Evolutionary conservation across 768 basidiomycete species (phyloP), one percentile per base, ranked within the genome.

Genomic region (Auricularia auricula-judae): DNA sequence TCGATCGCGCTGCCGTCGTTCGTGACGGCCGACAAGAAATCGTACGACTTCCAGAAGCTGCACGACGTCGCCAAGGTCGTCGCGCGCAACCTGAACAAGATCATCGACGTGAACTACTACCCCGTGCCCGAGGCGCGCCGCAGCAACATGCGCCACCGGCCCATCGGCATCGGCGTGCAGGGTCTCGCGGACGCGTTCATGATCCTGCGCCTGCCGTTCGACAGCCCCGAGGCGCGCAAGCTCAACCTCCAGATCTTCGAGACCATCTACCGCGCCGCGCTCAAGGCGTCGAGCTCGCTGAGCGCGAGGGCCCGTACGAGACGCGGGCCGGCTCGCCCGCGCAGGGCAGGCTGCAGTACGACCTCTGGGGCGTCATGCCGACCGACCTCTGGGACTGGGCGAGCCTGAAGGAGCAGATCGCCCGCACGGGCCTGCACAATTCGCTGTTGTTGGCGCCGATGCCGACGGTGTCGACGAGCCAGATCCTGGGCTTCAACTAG

Each of bases 141-240:
- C 65, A 97, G 93, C 53, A 98, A 98, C 84, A 89, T 89, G 85
- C 93, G 96, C 65, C 93, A 98, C 76, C 91, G 97, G 60, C 97
- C 97, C 62, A 93, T 99, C 68, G 97, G 97, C 69, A 79, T 99
- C 69, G 97, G 97, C 73, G 95, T 98, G 63, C 92, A 99, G 73
- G 96, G 97, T 74, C 87, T 99, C 53, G 97, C 97, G 18, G 97
- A 99, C 71, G 83, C 95, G 2, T 99, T 99, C 81, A 98, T 98
- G 94, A 89, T 89, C 34, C 83, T 99, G 10, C 91, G 89, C 66
- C 85, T 98, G 85, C 91, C 97, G 0, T 99, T 98, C 76, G 97
- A 98, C 70, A 92, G 91, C 1, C 82, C 80, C 14, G 87, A 85
- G 54, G 97, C 96, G 14, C 87, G 88, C 71, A 78, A 86, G 69